Evolutionary conservation across 2,329 filamentous ascomycete species (phyloP).

Genomic region (Penicillium griseofulvum): DNA sequence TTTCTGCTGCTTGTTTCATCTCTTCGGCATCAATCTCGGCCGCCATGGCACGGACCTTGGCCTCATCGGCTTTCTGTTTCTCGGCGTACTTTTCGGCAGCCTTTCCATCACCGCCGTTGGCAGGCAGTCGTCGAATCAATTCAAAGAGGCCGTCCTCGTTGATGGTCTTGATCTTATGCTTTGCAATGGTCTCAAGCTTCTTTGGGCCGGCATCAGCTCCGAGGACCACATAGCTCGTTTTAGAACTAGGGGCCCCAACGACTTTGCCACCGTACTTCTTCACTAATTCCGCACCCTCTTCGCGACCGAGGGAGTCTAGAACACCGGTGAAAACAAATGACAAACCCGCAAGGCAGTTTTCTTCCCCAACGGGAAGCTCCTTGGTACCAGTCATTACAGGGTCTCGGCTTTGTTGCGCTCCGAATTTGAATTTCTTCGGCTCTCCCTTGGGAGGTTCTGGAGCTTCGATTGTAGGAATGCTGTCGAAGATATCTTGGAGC

Average conservation of each 20-base stretch:
- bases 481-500: conserved; percentile 81
- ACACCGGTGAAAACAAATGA: conserved; percentile 95
- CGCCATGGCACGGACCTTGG: conserved; percentile 75
- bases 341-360: conserved; percentile 85
- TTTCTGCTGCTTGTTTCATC: conserved; percentile 50
- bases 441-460: conserved; percentile 77
- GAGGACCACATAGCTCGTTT: conserved; percentile 90
- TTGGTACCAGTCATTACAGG: conserved; percentile 62
- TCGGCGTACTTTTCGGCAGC: conserved; percentile 81
- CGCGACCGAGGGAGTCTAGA: conserved; percentile 73
- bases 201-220: conserved; percentile 89
- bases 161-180: conserved; percentile 82
- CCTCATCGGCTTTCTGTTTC: conserved; percentile 80
- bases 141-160: conserved; percentile 89
- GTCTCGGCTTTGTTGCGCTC: conserved; percentile 59
- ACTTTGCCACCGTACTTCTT: conserved; percentile 95
- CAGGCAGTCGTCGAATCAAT: conserved; percentile 75
- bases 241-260: conserved; percentile 78
- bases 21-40: conserved; percentile 85
- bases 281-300: conserved; percentile 80
- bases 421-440: conserved; percentile 75
- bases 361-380: conserved; percentile 77
- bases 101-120: conserved; percentile 82
- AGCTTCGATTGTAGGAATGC: conserved; percentile 76
- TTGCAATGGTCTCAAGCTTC: conserved; percentile 82